Evolutionary conservation across 2,329 filamentous ascomycete genomes (phyloP), one percentile per base, ranked within the genome.

Genomic region (Fusarium poae): DNA sequence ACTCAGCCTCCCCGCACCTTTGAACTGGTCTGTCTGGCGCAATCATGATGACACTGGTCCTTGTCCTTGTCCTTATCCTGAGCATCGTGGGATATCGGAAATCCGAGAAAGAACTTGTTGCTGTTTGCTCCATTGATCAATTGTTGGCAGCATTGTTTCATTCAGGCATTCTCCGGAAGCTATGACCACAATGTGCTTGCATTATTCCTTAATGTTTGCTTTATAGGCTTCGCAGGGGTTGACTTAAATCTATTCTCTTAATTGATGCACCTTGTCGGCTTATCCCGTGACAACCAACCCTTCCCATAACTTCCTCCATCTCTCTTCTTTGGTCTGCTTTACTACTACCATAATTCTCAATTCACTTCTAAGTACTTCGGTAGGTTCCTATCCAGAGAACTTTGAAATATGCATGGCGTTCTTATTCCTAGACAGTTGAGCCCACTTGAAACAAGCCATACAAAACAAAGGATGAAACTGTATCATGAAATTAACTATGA

Each of bases 1-100:
- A 51, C 67, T 60, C 66, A 69, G 67, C 66, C 66, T 59, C 66
- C 53, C 55, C 65, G 48, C 65, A 68, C 45, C 43, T 35, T 45
- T 53, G n/a, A 25, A 16, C 16, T 25, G 15, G 10, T 34, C 45
- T 29, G 5, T 51, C 30, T 42, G 45, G 23, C 60, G 23, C 27
- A 37, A 62, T 48, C 44, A 32, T 48, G 39, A 25, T 43, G 52
- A 25, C n/a, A 43, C 43, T 48, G 37, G 23, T 56, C 57, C 51
- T 37, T n/a, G 45, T 34, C 29, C 45, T 48, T 15, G n/a, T 32
- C 35, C 35, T 20, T n/a, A 18, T 32, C 20, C 45, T 21, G 11
- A 48, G 45, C 16, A 34, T 49, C 15, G 30, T 49, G 29, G 16
- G 13, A 23, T 49, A 21, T 35, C 27, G 16, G 23, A 34, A 20